Evolutionary conservation across 352 stramenopile species (phyloP).

Genomic region (Halophytophthora polymorphica): DNA sequence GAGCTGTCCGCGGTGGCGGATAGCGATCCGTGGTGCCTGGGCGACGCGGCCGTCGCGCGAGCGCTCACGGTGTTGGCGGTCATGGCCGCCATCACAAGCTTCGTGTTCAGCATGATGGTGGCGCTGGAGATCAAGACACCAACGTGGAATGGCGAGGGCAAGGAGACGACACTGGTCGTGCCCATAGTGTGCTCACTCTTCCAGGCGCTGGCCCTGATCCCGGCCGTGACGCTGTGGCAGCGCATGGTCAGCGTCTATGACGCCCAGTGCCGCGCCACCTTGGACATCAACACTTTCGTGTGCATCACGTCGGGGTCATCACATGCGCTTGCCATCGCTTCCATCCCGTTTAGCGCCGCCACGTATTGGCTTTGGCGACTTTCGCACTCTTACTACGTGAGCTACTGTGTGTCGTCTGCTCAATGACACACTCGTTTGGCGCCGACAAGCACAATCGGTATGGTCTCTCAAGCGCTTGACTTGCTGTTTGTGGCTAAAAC

Average conservation of each 20-base stretch:
- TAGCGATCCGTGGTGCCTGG: constrained; percentile 69
- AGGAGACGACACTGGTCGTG: constrained; percentile 51
- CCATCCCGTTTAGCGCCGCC: constrained; percentile 35
- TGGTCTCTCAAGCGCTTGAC: neutral
- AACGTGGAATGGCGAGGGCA: constrained; percentile 70
- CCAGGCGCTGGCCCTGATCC: constrained; percentile 37
- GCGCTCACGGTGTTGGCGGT: constrained; percentile 51
- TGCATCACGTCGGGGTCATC: constrained; percentile 47
- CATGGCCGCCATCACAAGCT: constrained; percentile 50
- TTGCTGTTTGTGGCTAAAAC: too few species aligned
- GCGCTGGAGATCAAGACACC: constrained; percentile 56
- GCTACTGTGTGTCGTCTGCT: neutral
- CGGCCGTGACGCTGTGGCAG: constrained; percentile 56
- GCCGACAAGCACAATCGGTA: neutral
- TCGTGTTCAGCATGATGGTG: constrained; percentile 51
- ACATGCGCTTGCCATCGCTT: constrained; percentile 35
- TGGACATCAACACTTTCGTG: constrained; percentile 52
- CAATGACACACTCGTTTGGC: neutral
- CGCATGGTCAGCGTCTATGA: constrained; percentile 54
- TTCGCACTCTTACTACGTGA: constrained; percentile 59
- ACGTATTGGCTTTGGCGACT: constrained; percentile 62
- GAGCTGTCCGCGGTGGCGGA: constrained; percentile 28
- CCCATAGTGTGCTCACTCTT: constrained; percentile 51
- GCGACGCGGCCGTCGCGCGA: constrained; percentile 39
- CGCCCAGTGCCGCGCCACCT: constrained; percentile 30